A percentile compares a stretch with the other conserved stretches of the same genome.
Evolutionary conservation across 2,329 filamentous ascomycete species (phyloP).

Genomic region (Ophiocordyceps camponoti-rufipedis): DNA sequence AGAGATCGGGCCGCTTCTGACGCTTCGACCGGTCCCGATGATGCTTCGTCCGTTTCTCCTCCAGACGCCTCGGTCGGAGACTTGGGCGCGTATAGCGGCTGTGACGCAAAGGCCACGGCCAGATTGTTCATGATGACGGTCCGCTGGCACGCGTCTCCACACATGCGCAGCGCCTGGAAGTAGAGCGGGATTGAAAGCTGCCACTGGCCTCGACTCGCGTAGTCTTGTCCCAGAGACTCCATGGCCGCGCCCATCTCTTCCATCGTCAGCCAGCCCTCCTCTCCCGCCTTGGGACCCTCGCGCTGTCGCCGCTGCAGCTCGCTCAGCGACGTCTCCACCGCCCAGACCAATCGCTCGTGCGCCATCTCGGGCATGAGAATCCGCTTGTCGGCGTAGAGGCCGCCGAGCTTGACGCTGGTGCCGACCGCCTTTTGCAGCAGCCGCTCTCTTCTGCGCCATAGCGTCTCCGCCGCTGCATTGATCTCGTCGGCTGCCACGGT

Average conservation of each 20-base stretch:
- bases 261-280: constrained; percentile 51
- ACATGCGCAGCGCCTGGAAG: constrained; percentile 62
- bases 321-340: constrained; percentile 59
- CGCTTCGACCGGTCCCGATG: no score
- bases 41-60: no score
- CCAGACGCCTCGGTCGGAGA: constrained; percentile 5
- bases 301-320: constrained; percentile 52
- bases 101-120: constrained; percentile 54
- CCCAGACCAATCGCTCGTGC: constrained; percentile 57
- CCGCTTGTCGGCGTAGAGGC: constrained; percentile 62
- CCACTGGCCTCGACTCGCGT: constrained; percentile 54
- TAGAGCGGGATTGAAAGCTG: constrained; percentile 75
- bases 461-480: constrained; percentile 19
- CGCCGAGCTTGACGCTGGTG: constrained; percentile 67
- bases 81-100: constrained; percentile 21
- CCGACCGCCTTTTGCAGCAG: constrained; percentile 57
- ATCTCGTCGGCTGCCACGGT: background rate
- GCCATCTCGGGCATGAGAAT: constrained; percentile 57
- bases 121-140: constrained; percentile 79
- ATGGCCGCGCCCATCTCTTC: constrained; percentile 57
- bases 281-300: constrained; percentile 50
- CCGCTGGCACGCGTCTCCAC: constrained; percentile 51
- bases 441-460: constrained; percentile 42
- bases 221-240: constrained; percentile 60
- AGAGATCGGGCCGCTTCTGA: no score